phyloP scores from a whole-genome alignment of 192 early-diverging fungal genomes.

The Cladochytrium replicatum region DNA sequence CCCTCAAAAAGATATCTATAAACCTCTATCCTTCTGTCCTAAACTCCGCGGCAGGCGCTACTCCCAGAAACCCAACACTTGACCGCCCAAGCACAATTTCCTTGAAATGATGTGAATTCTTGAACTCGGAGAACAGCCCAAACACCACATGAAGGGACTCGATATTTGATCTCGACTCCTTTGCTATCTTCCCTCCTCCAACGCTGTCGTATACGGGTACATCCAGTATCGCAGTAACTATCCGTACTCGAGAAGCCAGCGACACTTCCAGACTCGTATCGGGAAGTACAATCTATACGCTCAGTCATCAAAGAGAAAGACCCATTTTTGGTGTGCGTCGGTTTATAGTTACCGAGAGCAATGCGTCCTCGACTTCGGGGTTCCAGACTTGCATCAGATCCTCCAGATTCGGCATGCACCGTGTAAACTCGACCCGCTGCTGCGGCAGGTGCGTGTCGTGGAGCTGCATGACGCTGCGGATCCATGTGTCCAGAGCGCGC shows the following conservation, averaged over 20 bases:
- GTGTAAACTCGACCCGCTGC: slow-evolving; percentile 23
- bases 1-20: too few relatives aligned
- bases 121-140: slow-evolving; percentile 47
- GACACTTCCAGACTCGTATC: slow-evolving; percentile 37
- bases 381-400: slow-evolving; percentile 53
- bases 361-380: slow-evolving; percentile 36
- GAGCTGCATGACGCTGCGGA: slow-evolving; percentile 42
- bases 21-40: too few relatives aligned
- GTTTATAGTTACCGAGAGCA: slow-evolving; percentile 6
- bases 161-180: slow-evolving; percentile 20
- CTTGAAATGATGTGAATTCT: slow-evolving; percentile 51
- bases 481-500: slow-evolving; percentile 40
- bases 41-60: too few relatives aligned
- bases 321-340: slow-evolving; percentile 1
- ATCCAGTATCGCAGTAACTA: slow-evolving; percentile 38
- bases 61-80: too few relatives aligned
- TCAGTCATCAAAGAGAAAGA: neutral
- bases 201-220: slow-evolving; percentile 30
- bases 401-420: slow-evolving; percentile 50
- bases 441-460: slow-evolving; percentile 35
- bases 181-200: slow-evolving; percentile 10
- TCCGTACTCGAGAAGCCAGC: slow-evolving; percentile 26
- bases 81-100: too few relatives aligned
- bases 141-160: slow-evolving; percentile 44
- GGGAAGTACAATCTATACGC: slow-evolving; percentile 28